phyloP scores from a whole-genome alignment of 345 rosid species.

The Rhizophora apiculata region DNA sequence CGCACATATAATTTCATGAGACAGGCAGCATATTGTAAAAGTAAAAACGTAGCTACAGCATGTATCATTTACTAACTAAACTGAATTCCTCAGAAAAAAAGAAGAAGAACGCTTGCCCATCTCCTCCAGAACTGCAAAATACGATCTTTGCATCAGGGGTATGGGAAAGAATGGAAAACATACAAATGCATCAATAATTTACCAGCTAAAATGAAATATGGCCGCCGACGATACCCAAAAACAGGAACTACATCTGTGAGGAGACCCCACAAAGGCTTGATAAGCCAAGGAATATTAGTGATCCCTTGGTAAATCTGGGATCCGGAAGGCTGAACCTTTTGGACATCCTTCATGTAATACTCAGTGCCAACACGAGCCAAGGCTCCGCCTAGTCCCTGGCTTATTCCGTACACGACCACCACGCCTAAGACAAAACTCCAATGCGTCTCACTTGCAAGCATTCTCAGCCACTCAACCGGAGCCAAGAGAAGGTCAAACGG shows the following conservation, averaged over 20 bases:
- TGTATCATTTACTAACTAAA: too few species aligned
- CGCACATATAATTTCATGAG: too few species aligned
- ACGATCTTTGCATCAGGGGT: too few species aligned
- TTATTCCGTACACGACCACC: constrained; percentile 58
- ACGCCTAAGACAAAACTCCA: constrained; percentile 72
- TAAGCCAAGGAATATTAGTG: constrained; percentile 58
- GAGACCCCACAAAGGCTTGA: constrained; percentile 74
- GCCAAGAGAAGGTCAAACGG: neutral
- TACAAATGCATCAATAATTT: neutral
- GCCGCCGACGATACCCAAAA: constrained; percentile 54
- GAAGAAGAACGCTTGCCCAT: too few species aligned
- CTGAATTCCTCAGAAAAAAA: too few species aligned
- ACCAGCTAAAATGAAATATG: constrained; percentile 69
- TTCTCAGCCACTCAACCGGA: constrained; percentile 51
- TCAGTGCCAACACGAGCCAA: constrained; percentile 52
- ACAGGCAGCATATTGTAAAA: too few species aligned
- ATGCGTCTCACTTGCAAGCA: constrained; percentile 48
- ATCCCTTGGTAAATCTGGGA: constrained; percentile 52
- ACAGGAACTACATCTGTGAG: constrained; percentile 61
- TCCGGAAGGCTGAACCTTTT: constrained; percentile 62
- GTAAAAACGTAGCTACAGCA: too few species aligned
- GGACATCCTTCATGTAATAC: constrained; percentile 75
- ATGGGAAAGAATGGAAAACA: neutral
- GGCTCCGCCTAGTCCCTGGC: constrained; percentile 59
- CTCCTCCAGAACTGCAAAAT: too few species aligned